phyloP scores from a whole-genome alignment of 164 flowering plant species.

The Macadamia integrifolia region DNA sequence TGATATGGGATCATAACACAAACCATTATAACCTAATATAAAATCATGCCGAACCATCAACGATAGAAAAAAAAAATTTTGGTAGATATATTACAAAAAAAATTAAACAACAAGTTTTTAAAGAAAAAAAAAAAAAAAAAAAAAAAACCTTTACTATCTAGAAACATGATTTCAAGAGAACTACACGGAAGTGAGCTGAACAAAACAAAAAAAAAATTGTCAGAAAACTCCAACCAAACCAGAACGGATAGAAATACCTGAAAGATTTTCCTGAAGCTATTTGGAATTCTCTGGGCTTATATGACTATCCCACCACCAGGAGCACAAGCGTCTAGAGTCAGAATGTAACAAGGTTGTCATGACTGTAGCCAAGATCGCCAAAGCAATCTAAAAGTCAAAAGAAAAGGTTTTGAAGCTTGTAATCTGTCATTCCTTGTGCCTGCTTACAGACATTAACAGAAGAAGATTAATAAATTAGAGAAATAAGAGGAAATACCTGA shows the following conservation, averaged over 20 bases:
- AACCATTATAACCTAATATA: too few species aligned
- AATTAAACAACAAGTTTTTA: too few species aligned
- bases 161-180: background rate
- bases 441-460: slow-evolving; percentile 11
- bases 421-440: slow-evolving; percentile 6
- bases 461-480: background rate
- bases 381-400: background rate
- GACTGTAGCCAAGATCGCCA: slow-evolving; percentile 23
- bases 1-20: too few species aligned
- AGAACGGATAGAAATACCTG: slow-evolving; percentile 14
- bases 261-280: slow-evolving; percentile 90
- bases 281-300: slow-evolving; percentile 93
- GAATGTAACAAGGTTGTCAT: slow-evolving; percentile 47
- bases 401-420: background rate
- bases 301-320: slow-evolving; percentile 99
- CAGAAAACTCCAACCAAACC: background rate
- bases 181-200: background rate
- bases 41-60: too few species aligned
- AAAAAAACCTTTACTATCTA: too few species aligned
- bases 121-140: background rate
- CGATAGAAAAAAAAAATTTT: too few species aligned
- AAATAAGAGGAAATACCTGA: slow-evolving; percentile 6
- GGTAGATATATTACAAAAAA: too few species aligned
- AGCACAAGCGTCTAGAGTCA: slow-evolving; percentile 53
- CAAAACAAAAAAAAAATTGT: background rate